These are phyloP conservation scores for Rhizopogon parksii DNA, from an alignment of 1,284 basidiomycete genomes.

Conservation along the genomic window DNA sequence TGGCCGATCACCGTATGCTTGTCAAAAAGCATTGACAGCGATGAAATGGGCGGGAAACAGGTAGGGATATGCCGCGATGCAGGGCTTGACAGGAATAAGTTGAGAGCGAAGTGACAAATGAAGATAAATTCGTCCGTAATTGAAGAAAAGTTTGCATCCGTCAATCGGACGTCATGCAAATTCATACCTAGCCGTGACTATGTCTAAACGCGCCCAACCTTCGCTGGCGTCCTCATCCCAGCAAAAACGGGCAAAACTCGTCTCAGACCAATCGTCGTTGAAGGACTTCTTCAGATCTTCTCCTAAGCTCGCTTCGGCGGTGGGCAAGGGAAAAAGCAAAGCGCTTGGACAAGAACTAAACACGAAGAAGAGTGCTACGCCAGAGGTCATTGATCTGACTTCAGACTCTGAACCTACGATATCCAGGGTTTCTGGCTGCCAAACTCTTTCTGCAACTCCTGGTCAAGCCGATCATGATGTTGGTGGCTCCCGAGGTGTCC, in stretches of 20 bases:
- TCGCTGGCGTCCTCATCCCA: conserved; percentile 9
- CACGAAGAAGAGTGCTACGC: background rate
- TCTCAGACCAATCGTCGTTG: conserved; percentile 17
- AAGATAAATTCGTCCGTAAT: background rate
- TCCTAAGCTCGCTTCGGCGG: background rate
- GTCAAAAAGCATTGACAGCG: background rate
- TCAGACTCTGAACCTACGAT: background rate
- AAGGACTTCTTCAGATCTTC: conserved; percentile 24
- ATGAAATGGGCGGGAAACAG: background rate
- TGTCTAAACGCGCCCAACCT: conserved; percentile 21
- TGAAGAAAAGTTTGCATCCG: background rate
- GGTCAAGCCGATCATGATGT: background rate
- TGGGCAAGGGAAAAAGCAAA: background rate
- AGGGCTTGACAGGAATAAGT: conserved; percentile 1
- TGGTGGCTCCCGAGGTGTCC: background rate
- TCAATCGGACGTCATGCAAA: background rate
- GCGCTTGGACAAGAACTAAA: background rate
- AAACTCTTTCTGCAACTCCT: background rate
- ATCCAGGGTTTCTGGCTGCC: no score
- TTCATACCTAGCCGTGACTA: conserved; percentile 4
- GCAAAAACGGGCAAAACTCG: conserved; percentile 19
- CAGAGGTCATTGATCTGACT: background rate
- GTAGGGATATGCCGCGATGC: background rate
- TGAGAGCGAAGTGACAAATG: no score
- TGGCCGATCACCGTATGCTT: background rate